Evolutionary conservation across 2,329 filamentous ascomycete species (phyloP).

Genomic region (Cadophora sp.): DNA sequence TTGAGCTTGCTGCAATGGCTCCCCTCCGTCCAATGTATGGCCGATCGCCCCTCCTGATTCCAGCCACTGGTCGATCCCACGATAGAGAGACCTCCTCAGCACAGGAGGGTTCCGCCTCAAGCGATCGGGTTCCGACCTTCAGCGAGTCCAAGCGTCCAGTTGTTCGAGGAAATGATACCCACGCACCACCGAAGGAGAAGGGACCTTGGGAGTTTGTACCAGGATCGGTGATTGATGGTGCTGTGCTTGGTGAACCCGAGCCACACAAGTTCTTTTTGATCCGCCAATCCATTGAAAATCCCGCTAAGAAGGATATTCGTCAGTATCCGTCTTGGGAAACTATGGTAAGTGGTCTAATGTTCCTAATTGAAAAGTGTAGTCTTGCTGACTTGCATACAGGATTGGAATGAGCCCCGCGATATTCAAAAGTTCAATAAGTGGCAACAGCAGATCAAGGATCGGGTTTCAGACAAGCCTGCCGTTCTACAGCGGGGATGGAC

Average conservation of each 20-base stretch:
- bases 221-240: slow-evolving; percentile 16
- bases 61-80: no score
- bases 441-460: slow-evolving; percentile 17
- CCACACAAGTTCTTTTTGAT: slow-evolving; percentile 31
- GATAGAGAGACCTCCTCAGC: not conserved
- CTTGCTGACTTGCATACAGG: not conserved
- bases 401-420: slow-evolving; percentile 19
- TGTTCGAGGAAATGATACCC: not conserved
- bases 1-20: not conserved
- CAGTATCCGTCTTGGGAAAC: slow-evolving; percentile 19
- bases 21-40: not conserved
- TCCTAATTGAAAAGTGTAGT: not conserved
- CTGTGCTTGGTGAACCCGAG: slow-evolving; percentile 14
- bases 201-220: slow-evolving; percentile 25
- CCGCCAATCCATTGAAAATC: slow-evolving; percentile 8
- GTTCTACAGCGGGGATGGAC: slow-evolving; percentile 12
- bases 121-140: not conserved
- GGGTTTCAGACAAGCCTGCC: not conserved
- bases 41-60: not conserved
- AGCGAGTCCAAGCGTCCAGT: not conserved
- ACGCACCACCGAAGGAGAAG: not conserved
- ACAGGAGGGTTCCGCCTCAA: not conserved
- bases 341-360: slow-evolving; percentile 1
- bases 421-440: slow-evolving; percentile 22
- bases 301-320: slow-evolving; percentile 10